Base-by-base conservation (phyloP, 768 basidiomycete genomes). In the Lactarius evosmus region DNA sequence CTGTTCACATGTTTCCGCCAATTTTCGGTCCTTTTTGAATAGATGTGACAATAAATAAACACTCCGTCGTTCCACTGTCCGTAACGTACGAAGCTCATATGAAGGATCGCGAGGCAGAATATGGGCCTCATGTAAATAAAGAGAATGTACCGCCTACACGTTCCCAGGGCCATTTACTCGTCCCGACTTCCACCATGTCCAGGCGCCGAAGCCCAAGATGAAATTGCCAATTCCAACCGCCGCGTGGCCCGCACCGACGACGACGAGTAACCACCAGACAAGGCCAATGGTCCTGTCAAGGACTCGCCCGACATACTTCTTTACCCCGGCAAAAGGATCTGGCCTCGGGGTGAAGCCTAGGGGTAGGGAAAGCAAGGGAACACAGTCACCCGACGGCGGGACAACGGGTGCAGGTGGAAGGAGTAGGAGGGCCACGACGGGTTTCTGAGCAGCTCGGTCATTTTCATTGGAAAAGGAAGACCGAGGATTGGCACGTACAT, bases 271-370 rank as follows among this genome's bases (percentile, higher is more conserved):
- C 80, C 83, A 91, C 95, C 95, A 98, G 9, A 82, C 74, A 65
- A 85, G 79, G 11, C 96, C 96, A 59, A 96, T 74, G 46, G 86
- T 62, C 62, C 90, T 85, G 72, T 94, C 95, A 49, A 93, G 74
- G 0, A 71, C 68, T 40, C 85, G 83, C 2, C 95, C 95, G 0
- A 75, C 73, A 71, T 84, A 84, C 51, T 83, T 82, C 76, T 92
- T 92, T 60, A 83, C 36, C 16, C 58, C 72, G 5, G 84, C 81
- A 46, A 72, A 71, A 1, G 81, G 80, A 70, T 90, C 87, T 14
- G 85, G 83, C 0, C 68, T 73, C 5, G 86, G 86, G 9, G 69
- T 71, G 70, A 82, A 88, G 16, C 73, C 69, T 8, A 75, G 61
- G 9, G 87, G 85, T 27, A 91, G 80, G 59, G 73, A 74, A 58